A percentile compares a stretch with the other conserved stretches of the same genome.
Evolutionary conservation across 2,329 filamentous ascomycete species (phyloP).

Genomic region (Alternaria ventricosa): DNA sequence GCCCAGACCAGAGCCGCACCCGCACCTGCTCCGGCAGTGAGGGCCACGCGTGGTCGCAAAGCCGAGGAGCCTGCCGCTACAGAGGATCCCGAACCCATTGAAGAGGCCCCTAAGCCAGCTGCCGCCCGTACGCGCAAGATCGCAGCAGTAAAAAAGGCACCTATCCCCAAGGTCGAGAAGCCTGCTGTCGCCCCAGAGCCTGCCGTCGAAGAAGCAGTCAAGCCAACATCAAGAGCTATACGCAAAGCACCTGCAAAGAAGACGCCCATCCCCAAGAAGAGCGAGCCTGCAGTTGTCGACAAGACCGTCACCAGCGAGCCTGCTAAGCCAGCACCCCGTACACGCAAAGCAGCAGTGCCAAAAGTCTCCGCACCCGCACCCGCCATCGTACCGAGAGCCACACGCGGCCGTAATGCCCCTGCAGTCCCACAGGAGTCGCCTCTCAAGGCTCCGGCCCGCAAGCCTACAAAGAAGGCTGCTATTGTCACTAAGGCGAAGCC

Average conservation of each 20-base stretch:
- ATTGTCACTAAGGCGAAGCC: slow-evolving; percentile 17
- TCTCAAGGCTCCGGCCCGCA: slow-evolving; percentile 36
- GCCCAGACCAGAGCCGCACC: slow-evolving; percentile 23
- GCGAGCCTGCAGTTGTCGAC: slow-evolving; percentile 9
- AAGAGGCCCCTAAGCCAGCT: slow-evolving; percentile 25
- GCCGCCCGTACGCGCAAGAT: slow-evolving; percentile 27
- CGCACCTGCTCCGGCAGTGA: slow-evolving; percentile 27
- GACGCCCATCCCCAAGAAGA: slow-evolving; percentile 17
- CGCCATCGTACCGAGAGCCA: slow-evolving; percentile 21
- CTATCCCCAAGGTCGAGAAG: slow-evolving; percentile 16
- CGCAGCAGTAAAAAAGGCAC: slow-evolving; percentile 21
- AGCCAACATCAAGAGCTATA: slow-evolving; percentile 20
- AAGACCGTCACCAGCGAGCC: slow-evolving; percentile 18
- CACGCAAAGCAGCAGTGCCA: slow-evolving; percentile 24
- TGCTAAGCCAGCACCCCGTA: slow-evolving; percentile 26
- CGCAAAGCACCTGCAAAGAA: slow-evolving; percentile 30
- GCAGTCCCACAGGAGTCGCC: slow-evolving; percentile 29
- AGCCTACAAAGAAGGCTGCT: slow-evolving; percentile 28
- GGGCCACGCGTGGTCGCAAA: slow-evolving; percentile 35
- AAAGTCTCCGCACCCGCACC: slow-evolving; percentile 18
- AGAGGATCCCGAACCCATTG: slow-evolving; percentile 19
- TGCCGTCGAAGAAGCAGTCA: slow-evolving; percentile 17
- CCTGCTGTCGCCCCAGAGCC: slow-evolving; percentile 15
- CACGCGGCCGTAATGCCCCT: slow-evolving; percentile 29
- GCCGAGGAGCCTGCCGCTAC: slow-evolving; percentile 11